Conservation (phyloP, 768 basidiomycete genomes). For the Phlebiopsis flavidoalba region DNA sequence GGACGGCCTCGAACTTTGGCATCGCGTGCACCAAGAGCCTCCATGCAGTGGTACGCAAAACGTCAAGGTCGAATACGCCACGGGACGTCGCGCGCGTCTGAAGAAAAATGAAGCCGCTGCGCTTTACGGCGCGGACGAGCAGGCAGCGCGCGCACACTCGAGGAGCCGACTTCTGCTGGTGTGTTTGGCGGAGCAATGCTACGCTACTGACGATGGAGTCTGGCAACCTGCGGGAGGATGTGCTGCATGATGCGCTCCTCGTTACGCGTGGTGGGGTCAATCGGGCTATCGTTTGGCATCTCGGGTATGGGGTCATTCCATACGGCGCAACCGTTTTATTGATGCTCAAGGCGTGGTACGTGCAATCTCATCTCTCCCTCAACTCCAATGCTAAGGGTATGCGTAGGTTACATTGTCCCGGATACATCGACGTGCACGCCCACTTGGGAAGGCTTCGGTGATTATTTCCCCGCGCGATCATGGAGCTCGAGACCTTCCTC, state of each 20-base stretch:
- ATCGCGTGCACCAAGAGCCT: constrained; percentile 54
- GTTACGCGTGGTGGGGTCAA: constrained; percentile 53
- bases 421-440: constrained; percentile 74
- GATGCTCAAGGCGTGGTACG: constrained; percentile 61
- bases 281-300: constrained; percentile 28
- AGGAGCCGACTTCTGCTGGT: constrained; percentile 50
- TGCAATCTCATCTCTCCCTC: background rate
- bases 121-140: constrained; percentile 4
- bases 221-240: constrained; percentile 41
- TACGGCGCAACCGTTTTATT: constrained; percentile 32
- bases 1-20: constrained; percentile 53
- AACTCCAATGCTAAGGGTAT: background rate
- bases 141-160: constrained; percentile 20
- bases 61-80: constrained; percentile 52
- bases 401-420: constrained; percentile 55
- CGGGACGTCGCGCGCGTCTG: constrained; percentile 54
- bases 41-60: constrained; percentile 55
- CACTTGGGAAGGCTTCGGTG: constrained; percentile 60
- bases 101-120: constrained; percentile 39
- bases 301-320: constrained; percentile 34
- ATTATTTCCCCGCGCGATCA: constrained; percentile 54
- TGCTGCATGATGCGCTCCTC: constrained; percentile 49
- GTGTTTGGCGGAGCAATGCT: constrained; percentile 62
- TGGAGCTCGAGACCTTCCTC: constrained; percentile 74
- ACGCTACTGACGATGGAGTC: constrained; percentile 67